A percentile compares a stretch with the other conserved stretches of the same genome.
phyloP scores from a whole-genome alignment of 768 basidiomycete genomes.

The Cystobasidium ongulense region DNA sequence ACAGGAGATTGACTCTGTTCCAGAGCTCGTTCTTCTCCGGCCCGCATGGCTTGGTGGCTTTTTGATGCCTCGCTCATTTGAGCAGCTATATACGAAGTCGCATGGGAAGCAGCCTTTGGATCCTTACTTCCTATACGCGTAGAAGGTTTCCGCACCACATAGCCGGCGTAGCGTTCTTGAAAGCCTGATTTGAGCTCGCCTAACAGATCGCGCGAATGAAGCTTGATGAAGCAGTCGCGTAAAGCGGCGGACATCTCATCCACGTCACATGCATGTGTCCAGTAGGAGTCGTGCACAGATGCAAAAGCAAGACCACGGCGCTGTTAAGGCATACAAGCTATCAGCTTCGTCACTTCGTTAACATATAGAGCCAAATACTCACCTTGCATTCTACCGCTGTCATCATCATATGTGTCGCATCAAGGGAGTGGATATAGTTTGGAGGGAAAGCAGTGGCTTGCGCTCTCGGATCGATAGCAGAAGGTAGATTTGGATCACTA shows the following conservation, averaged over 20 bases:
- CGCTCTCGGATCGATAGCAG: constrained; percentile 72
- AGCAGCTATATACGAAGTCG: no score
- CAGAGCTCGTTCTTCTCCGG: background rate
- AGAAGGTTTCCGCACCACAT: background rate
- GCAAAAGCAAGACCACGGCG: constrained; percentile 73
- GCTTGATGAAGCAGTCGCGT: constrained; percentile 82
- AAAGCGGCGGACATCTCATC: constrained; percentile 83
- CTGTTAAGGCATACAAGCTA: constrained; percentile 47
- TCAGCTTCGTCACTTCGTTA: background rate
- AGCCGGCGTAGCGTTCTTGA: constrained; percentile 4
- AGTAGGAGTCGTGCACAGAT: constrained; percentile 97
- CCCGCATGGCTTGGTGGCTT: background rate
- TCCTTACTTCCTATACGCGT: background rate
- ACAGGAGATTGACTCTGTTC: no score
- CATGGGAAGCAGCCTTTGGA: no score
- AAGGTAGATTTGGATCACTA: constrained; percentile 67
- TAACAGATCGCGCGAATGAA: constrained; percentile 82
- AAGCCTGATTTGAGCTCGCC: constrained; percentile 50
- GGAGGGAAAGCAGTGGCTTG: constrained; percentile 97
- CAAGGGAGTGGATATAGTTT: constrained; percentile 94
- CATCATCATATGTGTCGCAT: constrained; percentile 98
- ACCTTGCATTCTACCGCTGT: constrained; percentile 84
- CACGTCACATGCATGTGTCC: constrained; percentile 84
- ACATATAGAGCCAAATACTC: constrained; percentile 40
- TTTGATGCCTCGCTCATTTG: background rate